A percentile compares a stretch with the other conserved stretches of the same genome.
Conservation (phyloP, 2,329 filamentous ascomycete species). For the Xylaria sp. region DNA sequence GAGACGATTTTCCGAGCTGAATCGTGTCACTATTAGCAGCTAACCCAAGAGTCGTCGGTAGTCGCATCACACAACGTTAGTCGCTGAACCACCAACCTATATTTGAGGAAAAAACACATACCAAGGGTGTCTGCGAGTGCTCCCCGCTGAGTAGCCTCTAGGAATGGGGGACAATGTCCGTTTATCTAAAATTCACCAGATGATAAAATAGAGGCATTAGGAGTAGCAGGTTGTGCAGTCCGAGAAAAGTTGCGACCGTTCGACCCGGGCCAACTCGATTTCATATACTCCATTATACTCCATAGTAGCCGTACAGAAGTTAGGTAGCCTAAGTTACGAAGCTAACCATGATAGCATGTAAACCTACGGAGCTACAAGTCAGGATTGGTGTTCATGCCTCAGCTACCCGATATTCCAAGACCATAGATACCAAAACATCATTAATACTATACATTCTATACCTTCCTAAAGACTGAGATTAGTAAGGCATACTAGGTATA, state of each 20-base stretch:
- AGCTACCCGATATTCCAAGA: not conserved
- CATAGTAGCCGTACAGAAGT: not conserved
- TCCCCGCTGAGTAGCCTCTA: too few relatives aligned
- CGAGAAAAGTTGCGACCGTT: not conserved
- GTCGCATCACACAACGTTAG: too few relatives aligned
- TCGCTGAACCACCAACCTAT: too few relatives aligned
- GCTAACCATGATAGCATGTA: not conserved
- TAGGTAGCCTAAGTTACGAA: not conserved
- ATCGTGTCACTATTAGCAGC: not conserved
- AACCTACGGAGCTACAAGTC: not conserved
- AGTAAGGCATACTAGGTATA: too few relatives aligned
- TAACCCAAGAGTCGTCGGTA: not conserved
- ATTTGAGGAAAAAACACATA: too few relatives aligned
- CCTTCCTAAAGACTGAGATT: too few relatives aligned
- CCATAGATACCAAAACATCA: not conserved
- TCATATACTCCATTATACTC: not conserved
- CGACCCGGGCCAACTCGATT: not conserved
- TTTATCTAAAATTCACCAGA: not conserved
- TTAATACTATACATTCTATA: too few relatives aligned
- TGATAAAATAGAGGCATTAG: not conserved
- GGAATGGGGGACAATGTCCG: too few relatives aligned
- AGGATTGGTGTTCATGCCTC: not conserved
- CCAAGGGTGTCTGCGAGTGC: too few relatives aligned
- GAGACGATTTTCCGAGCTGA: not conserved
- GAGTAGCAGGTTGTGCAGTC: not conserved